Evolutionary conservation across 139 green algal species (phyloP), one percentile per base, ranked within the genome.

Genomic region (Ettlia oleoabundans): DNA sequence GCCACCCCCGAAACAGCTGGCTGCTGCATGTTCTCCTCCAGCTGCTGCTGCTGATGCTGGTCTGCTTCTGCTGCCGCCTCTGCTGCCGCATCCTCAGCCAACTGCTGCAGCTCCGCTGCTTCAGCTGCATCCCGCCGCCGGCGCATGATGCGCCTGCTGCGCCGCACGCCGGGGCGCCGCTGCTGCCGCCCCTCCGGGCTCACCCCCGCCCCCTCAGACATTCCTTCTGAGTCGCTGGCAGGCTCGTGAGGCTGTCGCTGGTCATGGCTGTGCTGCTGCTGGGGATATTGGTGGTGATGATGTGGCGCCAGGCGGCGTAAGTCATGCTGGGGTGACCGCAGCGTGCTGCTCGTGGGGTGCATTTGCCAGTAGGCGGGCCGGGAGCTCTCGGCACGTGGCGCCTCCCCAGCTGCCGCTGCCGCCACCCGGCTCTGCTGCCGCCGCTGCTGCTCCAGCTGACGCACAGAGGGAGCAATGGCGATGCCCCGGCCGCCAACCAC

Each of bases 281-380:
- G 72, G 24, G 30, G 35, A 52, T 66, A 26, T 37, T 38, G 47
- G 38, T 5, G 24, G 6, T 38, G 40, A 28, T 38, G 0, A 55
- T 21, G 58, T 32, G 24, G 26, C 24, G n/a, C 24, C 58, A 13
- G 58, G 58, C 58, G 58, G 24, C 22, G 58, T 21, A 13, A 15
- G 58, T 67, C 18, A 7, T 32, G 28, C 26, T n/a, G n/a, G n/a
- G 78, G 78, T 4, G 78, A 83, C 24, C 78, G 78, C 65, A 83
- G 78, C 9, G 78, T 83, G 66, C 55, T 75, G 78, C 78, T 83
- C 35, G 42, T 83, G 37, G 78, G 78, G 24, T 32, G 78, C 65
- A 76, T 35, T 65, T 83, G 78, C 66, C 78, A 77, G 66, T 83
- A 43, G 0, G 47, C 78, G 5, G 65, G 78, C 0, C 65, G 78